These are phyloP conservation scores for Monilinia polystroma DNA, from an alignment of 2,329 filamentous ascomycete genomes.

Conservation along the genomic window DNA sequence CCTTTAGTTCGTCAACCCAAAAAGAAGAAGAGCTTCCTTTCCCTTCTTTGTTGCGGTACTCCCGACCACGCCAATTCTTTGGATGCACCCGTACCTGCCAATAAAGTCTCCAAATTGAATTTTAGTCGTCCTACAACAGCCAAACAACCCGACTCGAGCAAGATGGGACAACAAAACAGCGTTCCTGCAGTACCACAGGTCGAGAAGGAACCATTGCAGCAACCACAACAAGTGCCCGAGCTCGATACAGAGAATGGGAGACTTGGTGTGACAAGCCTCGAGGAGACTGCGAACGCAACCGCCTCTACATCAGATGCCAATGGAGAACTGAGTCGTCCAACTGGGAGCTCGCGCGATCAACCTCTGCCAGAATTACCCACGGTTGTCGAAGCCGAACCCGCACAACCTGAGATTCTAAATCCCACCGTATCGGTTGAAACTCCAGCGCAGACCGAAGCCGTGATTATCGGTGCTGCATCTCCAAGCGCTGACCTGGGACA, in stretches of 20 bases:
- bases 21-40: slow-evolving; percentile 47
- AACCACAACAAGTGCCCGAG: slow-evolving; percentile 27
- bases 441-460: slow-evolving; percentile 14
- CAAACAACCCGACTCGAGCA: slow-evolving; percentile 36
- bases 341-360: slow-evolving; percentile 34
- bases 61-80: slow-evolving; percentile 43
- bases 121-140: slow-evolving; percentile 39
- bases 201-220: slow-evolving; percentile 36
- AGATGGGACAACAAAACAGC: slow-evolving; percentile 27
- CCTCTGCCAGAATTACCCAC: slow-evolving; percentile 38
- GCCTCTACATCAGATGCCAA: slow-evolving; percentile 28
- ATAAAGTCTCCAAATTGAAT: slow-evolving; percentile 45
- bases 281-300: slow-evolving; percentile 18
- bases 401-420: slow-evolving; percentile 30
- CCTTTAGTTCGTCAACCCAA: slow-evolving; percentile 35
- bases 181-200: slow-evolving; percentile 25
- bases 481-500: slow-evolving; percentile 23
- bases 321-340: slow-evolving; percentile 29
- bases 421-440: slow-evolving; percentile 27
- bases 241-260: slow-evolving; percentile 28
- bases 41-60: slow-evolving; percentile 51
- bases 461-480: background rate
- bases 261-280: slow-evolving; percentile 23
- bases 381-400: slow-evolving; percentile 35
- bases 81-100: slow-evolving; percentile 47